A percentile compares a stretch with the other conserved stretches of the same genome.
These are phyloP conservation scores for Calocybe cyanea DNA, from an alignment of 768 basidiomycete genomes.

Conservation along the genomic window DNA sequence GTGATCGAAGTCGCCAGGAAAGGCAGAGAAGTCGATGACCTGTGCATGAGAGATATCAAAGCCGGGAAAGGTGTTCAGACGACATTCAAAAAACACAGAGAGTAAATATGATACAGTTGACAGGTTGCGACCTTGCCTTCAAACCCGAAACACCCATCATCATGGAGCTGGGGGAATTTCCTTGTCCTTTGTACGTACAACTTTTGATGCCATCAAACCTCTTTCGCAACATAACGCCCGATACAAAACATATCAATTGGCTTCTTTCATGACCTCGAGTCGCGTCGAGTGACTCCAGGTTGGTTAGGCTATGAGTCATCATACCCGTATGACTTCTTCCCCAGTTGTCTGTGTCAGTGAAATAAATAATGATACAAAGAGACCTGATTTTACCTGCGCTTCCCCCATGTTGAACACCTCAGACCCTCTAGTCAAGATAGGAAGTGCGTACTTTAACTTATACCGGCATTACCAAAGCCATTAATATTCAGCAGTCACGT, in stretches of 20 bases:
- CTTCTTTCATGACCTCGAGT: too few species aligned
- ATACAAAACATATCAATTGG: too few species aligned
- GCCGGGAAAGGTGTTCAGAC: conserved; percentile 71
- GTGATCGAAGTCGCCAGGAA: conserved; percentile 58
- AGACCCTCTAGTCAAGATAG: conserved; percentile 6
- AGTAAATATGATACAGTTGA: conserved; percentile 17
- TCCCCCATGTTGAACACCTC: conserved; percentile 5
- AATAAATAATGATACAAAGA: not conserved
- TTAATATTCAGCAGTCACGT: conserved; percentile 20
- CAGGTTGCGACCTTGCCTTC: not conserved
- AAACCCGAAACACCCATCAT: conserved; percentile 1
- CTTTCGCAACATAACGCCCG: too few species aligned
- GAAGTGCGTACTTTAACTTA: conserved; percentile 8
- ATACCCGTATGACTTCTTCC: not conserved
- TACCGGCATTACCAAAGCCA: not conserved
- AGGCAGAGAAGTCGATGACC: conserved; percentile 62
- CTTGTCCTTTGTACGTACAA: not conserved
- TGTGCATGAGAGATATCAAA: conserved; percentile 71
- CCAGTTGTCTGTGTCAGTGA: not conserved
- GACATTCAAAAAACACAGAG: conserved; percentile 76
- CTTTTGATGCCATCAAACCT: not conserved
- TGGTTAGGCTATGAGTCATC: too few species aligned
- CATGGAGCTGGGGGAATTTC: too few species aligned
- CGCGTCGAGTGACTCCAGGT: too few species aligned
- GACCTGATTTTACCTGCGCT: not conserved